These are phyloP conservation scores for Ceratobasidium sp. DNA, from an alignment of 1,284 basidiomycete species.

Conservation along the genomic window DNA sequence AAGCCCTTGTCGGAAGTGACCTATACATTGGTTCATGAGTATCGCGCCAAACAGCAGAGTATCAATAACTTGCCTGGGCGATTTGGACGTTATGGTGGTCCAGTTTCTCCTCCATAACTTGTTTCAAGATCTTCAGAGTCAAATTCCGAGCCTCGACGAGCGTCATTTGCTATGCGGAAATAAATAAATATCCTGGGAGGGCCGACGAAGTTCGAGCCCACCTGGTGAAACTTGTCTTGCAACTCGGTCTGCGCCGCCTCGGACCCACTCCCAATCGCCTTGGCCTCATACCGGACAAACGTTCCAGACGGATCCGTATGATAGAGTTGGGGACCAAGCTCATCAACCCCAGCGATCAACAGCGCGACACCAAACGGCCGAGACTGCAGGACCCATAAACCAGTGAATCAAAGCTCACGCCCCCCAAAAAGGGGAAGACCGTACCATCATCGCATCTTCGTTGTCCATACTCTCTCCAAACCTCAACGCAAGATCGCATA, in stretches of 20 bases:
- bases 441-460: conserved; percentile 95
- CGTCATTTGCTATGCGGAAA: conserved; percentile 81
- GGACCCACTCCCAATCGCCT: conserved; percentile 97
- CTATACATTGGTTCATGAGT: conserved; percentile 55
- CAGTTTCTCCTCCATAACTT: conserved; percentile 99
- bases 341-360: conserved; percentile 96
- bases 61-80: conserved; percentile 73
- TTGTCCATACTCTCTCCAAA: conserved; percentile 99
- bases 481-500: conserved; percentile 95
- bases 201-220: conserved; percentile 55
- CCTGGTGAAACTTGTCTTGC: conserved; percentile 98
- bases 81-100: conserved; percentile 99
- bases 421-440: background rate
- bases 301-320: conserved; percentile 99
- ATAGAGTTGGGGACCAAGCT: conserved; percentile 95
- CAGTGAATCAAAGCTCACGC: background rate
- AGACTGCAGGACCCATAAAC: conserved; percentile 64
- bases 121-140: conserved; percentile 91
- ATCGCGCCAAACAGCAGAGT: conserved; percentile 8
- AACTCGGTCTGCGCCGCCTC: conserved; percentile 98
- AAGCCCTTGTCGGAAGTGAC: conserved; percentile 82
- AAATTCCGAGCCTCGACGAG: conserved; percentile 88
- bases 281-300: conserved; percentile 96
- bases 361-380: conserved; percentile 98
- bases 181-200: background rate